phyloP scores from a whole-genome alignment of 306 rosid genomes.

The Trifolium subterraneum region DNA sequence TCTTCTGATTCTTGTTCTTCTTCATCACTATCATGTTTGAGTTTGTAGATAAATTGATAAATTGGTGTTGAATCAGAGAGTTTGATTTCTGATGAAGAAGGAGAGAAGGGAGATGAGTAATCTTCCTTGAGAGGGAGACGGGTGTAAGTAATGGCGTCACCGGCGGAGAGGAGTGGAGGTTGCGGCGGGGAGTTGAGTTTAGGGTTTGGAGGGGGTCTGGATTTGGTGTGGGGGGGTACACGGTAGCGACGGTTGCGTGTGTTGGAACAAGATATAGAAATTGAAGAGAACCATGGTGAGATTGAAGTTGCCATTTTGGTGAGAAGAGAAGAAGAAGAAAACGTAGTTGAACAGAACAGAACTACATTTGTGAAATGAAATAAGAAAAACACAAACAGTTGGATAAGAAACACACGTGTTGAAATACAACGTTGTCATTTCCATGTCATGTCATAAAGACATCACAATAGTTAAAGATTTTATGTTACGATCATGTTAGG shows the following conservation, averaged over 20 bases:
- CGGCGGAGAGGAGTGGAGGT: constrained; percentile 53
- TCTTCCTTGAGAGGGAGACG: constrained; percentile 88
- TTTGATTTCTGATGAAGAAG: constrained; percentile 61
- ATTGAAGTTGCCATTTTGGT: constrained; percentile 58
- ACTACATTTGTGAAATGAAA: not conserved
- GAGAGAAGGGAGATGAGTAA: constrained; percentile 48
- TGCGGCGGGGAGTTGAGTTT: constrained; percentile 45
- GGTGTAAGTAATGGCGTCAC: constrained; percentile 84
- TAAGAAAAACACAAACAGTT: not conserved
- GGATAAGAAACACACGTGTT: constrained; percentile 44
- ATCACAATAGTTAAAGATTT: no score
- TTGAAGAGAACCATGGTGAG: constrained; percentile 58
- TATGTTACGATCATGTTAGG: no score
- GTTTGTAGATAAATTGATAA: constrained; percentile 35
- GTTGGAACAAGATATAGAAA: constrained; percentile 60
- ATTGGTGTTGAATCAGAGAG: constrained; percentile 66
- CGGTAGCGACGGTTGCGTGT: constrained; percentile 48
- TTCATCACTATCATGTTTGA: not conserved
- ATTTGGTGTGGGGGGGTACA: constrained; percentile 18
- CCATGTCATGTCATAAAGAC: not conserved
- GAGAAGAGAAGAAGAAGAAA: not conserved
- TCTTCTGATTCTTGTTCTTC: constrained; percentile 22
- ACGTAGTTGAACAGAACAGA: not conserved
- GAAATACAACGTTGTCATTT: not conserved
- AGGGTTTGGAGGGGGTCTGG: constrained; percentile 44